Evolutionary conservation across 768 basidiomycete genomes (phyloP).

Genomic region (Russula ochroleuca): DNA sequence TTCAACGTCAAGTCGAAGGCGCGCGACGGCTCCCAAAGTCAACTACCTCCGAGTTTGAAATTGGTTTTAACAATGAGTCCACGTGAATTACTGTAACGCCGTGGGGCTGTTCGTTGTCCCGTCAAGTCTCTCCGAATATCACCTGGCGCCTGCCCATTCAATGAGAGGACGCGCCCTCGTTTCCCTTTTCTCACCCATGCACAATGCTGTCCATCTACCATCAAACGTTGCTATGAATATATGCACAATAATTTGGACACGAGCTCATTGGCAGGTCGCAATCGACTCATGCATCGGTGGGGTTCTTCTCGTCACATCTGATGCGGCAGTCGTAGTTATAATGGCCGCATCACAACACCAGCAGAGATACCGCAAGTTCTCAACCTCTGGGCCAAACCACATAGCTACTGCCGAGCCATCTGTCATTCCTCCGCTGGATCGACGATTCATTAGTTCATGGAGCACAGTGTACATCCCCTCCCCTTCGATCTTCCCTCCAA

Average conservation of each 20-base stretch:
- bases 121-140: background rate
- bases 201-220: background rate
- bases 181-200: background rate
- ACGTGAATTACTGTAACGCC: background rate
- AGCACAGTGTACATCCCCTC: background rate
- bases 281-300: background rate
- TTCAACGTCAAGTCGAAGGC: background rate
- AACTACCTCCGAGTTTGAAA: background rate
- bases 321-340: conserved; percentile 5
- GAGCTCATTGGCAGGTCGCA: background rate
- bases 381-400: background rate
- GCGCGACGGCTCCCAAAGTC: background rate
- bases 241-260: background rate
- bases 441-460: background rate
- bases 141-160: background rate
- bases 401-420: no score
- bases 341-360: background rate
- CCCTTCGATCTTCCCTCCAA: background rate
- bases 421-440: background rate
- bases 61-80: background rate
- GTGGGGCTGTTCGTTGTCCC: background rate
- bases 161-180: background rate
- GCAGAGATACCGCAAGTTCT: background rate
- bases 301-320: background rate
- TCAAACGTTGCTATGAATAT: background rate